Percentiles rank a stretch among this genome's conserved stretches.
Conservation (phyloP, 148 eudicot genomes). For the Camellia japonica region DNA sequence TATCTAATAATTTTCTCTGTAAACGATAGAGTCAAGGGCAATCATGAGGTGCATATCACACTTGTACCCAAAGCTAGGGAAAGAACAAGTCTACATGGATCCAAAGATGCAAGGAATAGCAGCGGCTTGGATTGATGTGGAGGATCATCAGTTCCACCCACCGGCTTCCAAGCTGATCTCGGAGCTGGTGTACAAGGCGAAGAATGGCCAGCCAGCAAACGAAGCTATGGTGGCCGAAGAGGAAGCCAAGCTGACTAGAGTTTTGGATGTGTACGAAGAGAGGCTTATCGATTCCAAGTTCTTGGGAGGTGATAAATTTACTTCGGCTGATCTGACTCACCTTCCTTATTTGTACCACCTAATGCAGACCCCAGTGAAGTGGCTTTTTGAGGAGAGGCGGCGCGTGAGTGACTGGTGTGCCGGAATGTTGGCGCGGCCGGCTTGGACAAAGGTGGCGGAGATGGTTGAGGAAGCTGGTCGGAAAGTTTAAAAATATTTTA, state of each 20-base stretch:
- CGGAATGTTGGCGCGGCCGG: slow-evolving; percentile 21
- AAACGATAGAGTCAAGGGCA: slow-evolving; percentile 37
- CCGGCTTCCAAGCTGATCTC: slow-evolving; percentile 22
- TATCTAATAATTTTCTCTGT: no score
- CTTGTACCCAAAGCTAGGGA: slow-evolving; percentile 13
- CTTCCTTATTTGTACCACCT: slow-evolving; percentile 21
- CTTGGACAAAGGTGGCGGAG: slow-evolving; percentile 25
- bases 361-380: slow-evolving; percentile 19
- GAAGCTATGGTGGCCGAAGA: slow-evolving; percentile 6
- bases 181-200: slow-evolving; percentile 26
- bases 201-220: neutral
- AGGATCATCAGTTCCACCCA: slow-evolving; percentile 32
- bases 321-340: slow-evolving; percentile 35
- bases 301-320: slow-evolving; percentile 38
- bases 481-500: no score
- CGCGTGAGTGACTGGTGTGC: slow-evolving; percentile 26
- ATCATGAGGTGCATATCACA: slow-evolving; percentile 34
- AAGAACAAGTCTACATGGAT: slow-evolving; percentile 18
- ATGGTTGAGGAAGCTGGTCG: neutral
- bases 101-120: slow-evolving; percentile 25
- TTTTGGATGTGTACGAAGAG: slow-evolving; percentile 36
- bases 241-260: slow-evolving; percentile 17
- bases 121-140: slow-evolving; percentile 40
- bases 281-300: slow-evolving; percentile 16
- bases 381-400: slow-evolving; percentile 15